Percentiles rank a stretch among this genome's conserved stretches.
Evolutionary conservation across 768 basidiomycete genomes (phyloP).

Genomic region (Lentinula guzmanii): DNA sequence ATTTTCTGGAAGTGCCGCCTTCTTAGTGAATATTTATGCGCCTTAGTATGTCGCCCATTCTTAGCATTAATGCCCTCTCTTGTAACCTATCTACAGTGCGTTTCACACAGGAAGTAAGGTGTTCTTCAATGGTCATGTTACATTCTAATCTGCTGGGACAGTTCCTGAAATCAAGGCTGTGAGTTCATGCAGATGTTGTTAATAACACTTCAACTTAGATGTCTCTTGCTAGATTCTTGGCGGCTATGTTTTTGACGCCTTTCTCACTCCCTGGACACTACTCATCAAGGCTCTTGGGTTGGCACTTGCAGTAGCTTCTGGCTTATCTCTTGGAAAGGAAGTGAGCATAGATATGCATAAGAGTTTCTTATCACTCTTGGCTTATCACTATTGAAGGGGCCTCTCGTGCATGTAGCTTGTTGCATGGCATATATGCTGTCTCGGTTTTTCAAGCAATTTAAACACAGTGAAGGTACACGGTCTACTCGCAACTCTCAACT

Average conservation of each 20-base stretch:
- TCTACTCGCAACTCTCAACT: background rate
- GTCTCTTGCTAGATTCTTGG: conserved; percentile 52
- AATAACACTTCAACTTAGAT: background rate
- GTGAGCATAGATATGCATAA: conserved; percentile 27
- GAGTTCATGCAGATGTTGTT: conserved; percentile 15
- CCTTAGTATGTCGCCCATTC: conserved; percentile 48
- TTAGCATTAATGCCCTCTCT: background rate
- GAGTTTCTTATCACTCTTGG: background rate
- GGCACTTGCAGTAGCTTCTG: conserved; percentile 79
- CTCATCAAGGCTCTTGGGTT: conserved; percentile 81
- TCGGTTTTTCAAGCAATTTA: conserved; percentile 61
- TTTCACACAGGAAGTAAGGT: conserved; percentile 75
- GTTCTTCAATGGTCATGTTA: background rate
- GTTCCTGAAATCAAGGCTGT: conserved; percentile 81
- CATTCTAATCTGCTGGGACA: conserved; percentile 16
- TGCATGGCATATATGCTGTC: conserved; percentile 74
- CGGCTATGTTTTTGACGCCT: conserved; percentile 83
- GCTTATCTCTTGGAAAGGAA: conserved; percentile 82
- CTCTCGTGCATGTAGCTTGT: conserved; percentile 79
- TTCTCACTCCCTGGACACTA: conserved; percentile 82
- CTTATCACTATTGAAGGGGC: conserved; percentile 42
- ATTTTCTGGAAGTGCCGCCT: conserved; percentile 59
- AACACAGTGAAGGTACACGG: conserved; percentile 67
- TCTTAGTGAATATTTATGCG: conserved; percentile 60
- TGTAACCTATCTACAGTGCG: conserved; percentile 33